Conservation (phyloP, 2,329 filamentous ascomycete species). For the Gyromitra esculenta region DNA sequence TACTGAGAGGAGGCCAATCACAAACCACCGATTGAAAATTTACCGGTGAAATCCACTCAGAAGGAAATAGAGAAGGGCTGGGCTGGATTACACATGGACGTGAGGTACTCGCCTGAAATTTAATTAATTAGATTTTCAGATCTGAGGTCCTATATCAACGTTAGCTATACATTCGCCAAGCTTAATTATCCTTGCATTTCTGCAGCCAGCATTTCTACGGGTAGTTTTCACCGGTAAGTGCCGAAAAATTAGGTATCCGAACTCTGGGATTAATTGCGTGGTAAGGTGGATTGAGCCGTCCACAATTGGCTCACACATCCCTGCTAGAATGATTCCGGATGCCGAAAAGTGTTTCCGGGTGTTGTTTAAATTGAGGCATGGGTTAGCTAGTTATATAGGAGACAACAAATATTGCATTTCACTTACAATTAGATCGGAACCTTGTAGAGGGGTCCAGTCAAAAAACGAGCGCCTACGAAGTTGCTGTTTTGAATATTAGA, state of each 20-base stretch:
- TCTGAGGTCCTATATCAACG: background rate
- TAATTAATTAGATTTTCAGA: background rate
- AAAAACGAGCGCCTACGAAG: background rate
- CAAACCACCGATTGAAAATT: background rate
- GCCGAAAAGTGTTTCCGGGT: conserved; percentile 3
- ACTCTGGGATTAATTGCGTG: background rate
- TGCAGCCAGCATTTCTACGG: background rate
- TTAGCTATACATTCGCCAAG: conserved; percentile 12
- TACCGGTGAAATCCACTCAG: background rate
- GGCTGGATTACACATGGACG: background rate
- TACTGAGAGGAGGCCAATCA: background rate
- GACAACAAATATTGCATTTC: background rate
- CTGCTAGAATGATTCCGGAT: conserved; percentile 17
- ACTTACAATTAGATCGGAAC: background rate
- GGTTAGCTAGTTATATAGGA: background rate
- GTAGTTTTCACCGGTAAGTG: background rate
- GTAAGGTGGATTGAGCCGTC: conserved; percentile 1
- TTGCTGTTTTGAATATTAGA: background rate
- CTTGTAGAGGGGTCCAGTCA: background rate
- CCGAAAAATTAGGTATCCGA: background rate
- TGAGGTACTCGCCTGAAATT: background rate
- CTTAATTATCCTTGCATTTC: conserved; percentile 25
- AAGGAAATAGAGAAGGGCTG: background rate
- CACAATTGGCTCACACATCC: background rate
- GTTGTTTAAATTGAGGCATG: background rate